These are phyloP conservation scores for Paratinospora sagittata DNA, from an alignment of 164 flowering plant genomes.

Conservation along the genomic window DNA sequence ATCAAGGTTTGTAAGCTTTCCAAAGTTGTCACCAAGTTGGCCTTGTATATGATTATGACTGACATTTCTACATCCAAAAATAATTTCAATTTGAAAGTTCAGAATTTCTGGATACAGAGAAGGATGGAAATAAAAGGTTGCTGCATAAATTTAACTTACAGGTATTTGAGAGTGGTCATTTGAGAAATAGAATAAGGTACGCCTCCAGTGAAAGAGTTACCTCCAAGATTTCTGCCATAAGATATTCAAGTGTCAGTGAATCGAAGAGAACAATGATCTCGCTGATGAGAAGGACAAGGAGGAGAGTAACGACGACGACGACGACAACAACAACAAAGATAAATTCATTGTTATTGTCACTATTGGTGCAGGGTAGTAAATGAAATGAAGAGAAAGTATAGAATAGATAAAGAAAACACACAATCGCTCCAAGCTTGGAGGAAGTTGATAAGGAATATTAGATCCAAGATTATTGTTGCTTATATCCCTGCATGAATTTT, in stretches of 20 bases:
- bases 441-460: conserved; percentile 61
- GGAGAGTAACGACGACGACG: background rate
- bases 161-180: conserved; percentile 53
- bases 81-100: background rate
- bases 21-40: conserved; percentile 46
- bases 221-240: conserved; percentile 72
- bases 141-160: conserved; percentile 41
- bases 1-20: conserved; percentile 50
- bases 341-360: too few relatives aligned
- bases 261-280: background rate
- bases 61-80: conserved; percentile 44
- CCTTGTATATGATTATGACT: conserved; percentile 70
- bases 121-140: conserved; percentile 4
- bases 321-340: background rate
- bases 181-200: conserved; percentile 60
- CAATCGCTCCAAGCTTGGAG: conserved; percentile 60
- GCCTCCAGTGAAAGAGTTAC: conserved; percentile 49
- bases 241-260: background rate
- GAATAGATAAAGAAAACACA: conserved; percentile 25
- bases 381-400: background rate
- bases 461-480: conserved; percentile 72
- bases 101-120: background rate
- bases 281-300: too few relatives aligned
- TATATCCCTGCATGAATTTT: conserved; percentile 55
- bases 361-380: background rate